Conservation (phyloP, 306 rosid species). For the Ziziphus jujuba region DNA sequence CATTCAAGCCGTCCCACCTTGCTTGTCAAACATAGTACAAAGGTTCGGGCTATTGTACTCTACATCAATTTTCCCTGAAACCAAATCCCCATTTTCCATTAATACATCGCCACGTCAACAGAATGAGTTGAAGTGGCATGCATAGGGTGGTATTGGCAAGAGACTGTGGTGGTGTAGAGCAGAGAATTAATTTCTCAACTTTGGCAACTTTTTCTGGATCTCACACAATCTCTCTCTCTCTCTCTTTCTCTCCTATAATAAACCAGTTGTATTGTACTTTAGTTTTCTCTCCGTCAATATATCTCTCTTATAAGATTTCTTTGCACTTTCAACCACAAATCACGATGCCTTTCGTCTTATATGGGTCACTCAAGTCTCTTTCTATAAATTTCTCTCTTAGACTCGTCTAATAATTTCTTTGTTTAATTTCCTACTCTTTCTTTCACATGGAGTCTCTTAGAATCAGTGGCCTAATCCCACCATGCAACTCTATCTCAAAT, state of each 20-base stretch:
- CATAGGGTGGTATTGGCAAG: accelerated
- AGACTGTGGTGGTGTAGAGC: not conserved
- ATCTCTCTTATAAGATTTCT: not conserved
- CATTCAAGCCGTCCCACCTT: not conserved
- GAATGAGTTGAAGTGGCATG: not conserved
- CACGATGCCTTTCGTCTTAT: constrained; percentile 43
- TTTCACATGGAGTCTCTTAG: constrained; percentile 51
- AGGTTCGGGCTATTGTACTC: not conserved
- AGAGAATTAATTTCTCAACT: not conserved
- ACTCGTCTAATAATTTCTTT: not conserved
- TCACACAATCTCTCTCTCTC: constrained; percentile 15
- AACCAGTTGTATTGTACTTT: constrained; percentile 17
- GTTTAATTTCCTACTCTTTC: not conserved
- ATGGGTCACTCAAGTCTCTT: constrained; percentile 1
- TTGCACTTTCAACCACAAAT: constrained; percentile 11
- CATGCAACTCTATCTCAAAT: constrained; percentile 22
- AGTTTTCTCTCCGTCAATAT: constrained; percentile 6
- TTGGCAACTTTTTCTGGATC: constrained; percentile 49
- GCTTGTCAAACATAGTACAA: too few relatives aligned
- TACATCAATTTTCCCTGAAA: not conserved
- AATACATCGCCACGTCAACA: not conserved
- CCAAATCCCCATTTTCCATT: not conserved
- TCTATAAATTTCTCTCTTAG: constrained; percentile 13
- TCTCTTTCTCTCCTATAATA: too few relatives aligned
- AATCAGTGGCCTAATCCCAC: constrained; percentile 31